Evolutionary conservation across 495 filamentous ascomycete genomes (phyloP).

Genomic region (Sporormia fimetaria): DNA sequence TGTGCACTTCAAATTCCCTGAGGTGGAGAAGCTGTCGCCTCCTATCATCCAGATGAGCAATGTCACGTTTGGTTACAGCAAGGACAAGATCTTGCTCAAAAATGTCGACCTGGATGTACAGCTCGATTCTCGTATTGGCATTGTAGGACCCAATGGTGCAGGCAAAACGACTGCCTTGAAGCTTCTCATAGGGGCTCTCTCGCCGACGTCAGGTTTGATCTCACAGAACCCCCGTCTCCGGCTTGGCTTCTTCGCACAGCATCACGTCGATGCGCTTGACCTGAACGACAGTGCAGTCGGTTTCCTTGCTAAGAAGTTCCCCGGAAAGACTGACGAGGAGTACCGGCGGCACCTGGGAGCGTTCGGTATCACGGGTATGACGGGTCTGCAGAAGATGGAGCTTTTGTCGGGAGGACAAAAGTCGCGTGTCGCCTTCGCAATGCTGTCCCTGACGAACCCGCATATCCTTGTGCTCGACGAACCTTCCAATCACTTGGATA

Average conservation of each 20-base stretch:
- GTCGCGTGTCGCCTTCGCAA: conserved; percentile 93
- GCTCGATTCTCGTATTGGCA: conserved; percentile 94
- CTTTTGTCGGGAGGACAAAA: conserved; percentile 95
- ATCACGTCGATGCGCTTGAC: conserved; percentile 95
- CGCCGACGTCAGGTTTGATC: conserved; percentile 67
- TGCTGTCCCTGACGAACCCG: conserved; percentile 80
- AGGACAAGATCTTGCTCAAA: conserved; percentile 65
- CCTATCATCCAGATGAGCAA: conserved; percentile 96
- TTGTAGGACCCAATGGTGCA: conserved; percentile 96
- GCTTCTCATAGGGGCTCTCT: conserved; percentile 77
- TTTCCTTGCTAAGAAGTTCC: conserved; percentile 90
- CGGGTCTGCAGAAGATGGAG: conserved; percentile 92
- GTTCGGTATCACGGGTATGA: conserved; percentile 97
- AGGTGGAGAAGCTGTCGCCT: conserved; percentile 92
- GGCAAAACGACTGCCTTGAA: conserved; percentile 97
- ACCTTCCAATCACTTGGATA: conserved; percentile 96
- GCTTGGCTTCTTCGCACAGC: conserved; percentile 95
- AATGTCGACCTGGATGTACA: conserved; percentile 94
- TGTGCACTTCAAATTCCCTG: conserved; percentile 95
- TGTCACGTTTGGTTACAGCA: conserved; percentile 82
- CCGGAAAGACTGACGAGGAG: conserved; percentile 87
- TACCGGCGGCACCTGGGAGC: conserved; percentile 92
- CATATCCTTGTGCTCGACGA: conserved; percentile 98
- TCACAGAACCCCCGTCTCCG: conserved; percentile 77
- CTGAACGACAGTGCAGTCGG: conserved; percentile 75